Conservation (phyloP, 306 rosid species). For the Gynostemma pentaphyllum region DNA sequence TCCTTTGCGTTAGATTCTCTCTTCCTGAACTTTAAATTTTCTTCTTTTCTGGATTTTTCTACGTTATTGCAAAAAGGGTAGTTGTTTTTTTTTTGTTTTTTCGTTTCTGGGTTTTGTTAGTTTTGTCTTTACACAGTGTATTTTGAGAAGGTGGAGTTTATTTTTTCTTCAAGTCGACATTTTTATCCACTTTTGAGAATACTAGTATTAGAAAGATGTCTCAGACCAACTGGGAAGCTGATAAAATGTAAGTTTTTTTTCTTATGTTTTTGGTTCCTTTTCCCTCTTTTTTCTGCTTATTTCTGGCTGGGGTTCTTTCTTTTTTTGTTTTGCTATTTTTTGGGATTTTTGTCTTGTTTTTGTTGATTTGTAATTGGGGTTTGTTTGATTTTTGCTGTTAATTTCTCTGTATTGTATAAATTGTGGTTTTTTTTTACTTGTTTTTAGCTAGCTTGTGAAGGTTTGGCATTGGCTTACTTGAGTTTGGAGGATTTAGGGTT, state of each 20-base stretch:
- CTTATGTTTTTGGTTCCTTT: neutral
- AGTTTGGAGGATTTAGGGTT: slow-evolving; percentile 18
- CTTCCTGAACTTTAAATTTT: slow-evolving; percentile 10
- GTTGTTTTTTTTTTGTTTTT: slow-evolving; percentile 18
- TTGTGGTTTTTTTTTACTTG: neutral
- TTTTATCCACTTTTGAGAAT: slow-evolving; percentile 13
- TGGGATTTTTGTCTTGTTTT: neutral
- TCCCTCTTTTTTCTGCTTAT: neutral
- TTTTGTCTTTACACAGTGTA: slow-evolving; percentile 8
- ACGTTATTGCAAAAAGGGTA: slow-evolving; percentile 17
- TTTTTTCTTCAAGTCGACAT: slow-evolving; percentile 15
- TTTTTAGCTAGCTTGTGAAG: neutral
- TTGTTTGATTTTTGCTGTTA: slow-evolving; percentile 9
- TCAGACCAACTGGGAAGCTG: slow-evolving; percentile 99
- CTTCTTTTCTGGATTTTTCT: slow-evolving; percentile 17
- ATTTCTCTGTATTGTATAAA: neutral
- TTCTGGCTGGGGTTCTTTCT: slow-evolving; percentile 19
- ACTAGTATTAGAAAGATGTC: slow-evolving; percentile 48
- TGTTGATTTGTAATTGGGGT: slow-evolving; percentile 29
- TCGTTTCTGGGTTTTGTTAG: slow-evolving; percentile 24
- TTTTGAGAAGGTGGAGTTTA: slow-evolving; percentile 14
- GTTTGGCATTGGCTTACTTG: slow-evolving; percentile 7
- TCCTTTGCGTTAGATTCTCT: slow-evolving; percentile 27
- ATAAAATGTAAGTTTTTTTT: slow-evolving; percentile 68
- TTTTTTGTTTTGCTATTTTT: slow-evolving; percentile 10